Evolutionary conservation across 202 grass and related monocot species (phyloP).

Genomic region (Zoysia matrella): DNA sequence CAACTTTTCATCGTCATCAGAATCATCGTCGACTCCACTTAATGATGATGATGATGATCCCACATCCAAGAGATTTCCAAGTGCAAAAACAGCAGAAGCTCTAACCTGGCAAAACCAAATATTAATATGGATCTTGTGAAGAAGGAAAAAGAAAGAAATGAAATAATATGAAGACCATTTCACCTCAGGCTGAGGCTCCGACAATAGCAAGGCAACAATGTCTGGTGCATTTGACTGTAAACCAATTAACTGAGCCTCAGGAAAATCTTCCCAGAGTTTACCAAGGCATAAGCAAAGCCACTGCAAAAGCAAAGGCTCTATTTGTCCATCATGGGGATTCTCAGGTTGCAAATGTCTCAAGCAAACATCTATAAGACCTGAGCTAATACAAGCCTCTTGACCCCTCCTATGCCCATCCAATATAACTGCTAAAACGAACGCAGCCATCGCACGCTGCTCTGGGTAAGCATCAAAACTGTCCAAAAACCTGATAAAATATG

Average conservation of each 20-base stretch:
- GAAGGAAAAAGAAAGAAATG: conserved; percentile 9
- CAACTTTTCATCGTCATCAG: too few species aligned
- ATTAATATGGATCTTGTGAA: conserved; percentile 19
- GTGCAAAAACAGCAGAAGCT: too few species aligned
- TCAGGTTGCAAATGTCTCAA: conserved; percentile 78
- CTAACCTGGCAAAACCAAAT: too few species aligned
- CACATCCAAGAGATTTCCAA: too few species aligned
- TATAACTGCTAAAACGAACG: conserved; percentile 95
- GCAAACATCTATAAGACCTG: conserved; percentile 85
- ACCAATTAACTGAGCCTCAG: conserved; percentile 72
- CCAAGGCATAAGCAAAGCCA: too few species aligned
- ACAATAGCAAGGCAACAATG: conserved; percentile 63
- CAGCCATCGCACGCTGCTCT: conserved; percentile 95
- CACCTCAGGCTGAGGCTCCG: conserved; percentile 92
- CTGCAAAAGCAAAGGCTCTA: too few species aligned
- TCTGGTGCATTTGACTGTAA: conserved; percentile 66
- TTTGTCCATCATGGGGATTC: conserved; percentile 6
- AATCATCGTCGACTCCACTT: too few species aligned
- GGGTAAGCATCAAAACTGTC: conserved; percentile 93
- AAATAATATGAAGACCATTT: conserved; percentile 20
- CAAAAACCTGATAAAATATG: conserved; percentile 96
- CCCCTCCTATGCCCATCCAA: conserved; percentile 89
- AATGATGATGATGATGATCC: too few species aligned
- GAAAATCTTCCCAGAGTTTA: conserved; percentile 79
- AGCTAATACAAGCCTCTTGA: conserved; percentile 71